Base-by-base conservation (phyloP, 1,284 basidiomycete genomes). In the Bjerkandera adusta region DNA sequence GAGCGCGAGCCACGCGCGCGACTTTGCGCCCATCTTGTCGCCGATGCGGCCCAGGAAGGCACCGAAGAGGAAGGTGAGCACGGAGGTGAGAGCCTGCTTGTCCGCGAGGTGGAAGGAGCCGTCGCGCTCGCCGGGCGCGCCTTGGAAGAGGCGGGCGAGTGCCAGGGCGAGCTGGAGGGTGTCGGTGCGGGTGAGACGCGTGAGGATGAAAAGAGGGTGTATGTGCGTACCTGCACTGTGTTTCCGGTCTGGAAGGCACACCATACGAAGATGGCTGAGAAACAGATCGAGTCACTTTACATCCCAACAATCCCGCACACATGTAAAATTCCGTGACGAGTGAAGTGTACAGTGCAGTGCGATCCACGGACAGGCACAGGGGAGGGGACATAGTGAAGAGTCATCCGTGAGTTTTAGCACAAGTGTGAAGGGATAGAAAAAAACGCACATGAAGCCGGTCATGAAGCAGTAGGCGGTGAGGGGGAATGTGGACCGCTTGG, bases 221-320 rank as follows among this genome's bases (percentile, higher is more conserved):
- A 11, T 41, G 53, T 24, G 53, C 66, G 32, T 52, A 79, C 81
- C 68, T 86, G 83, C 10, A 79, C 71, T 46, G 80, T 79, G 59
- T 87, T 87, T 27, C 85, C 85, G 0, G 85, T 92, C 65, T 93
- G 89, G 67, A 92, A 93, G 1, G 86, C 89, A 61, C 85, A 88
- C 90, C 90, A 93, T 18, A 93, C 79, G 62, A 82, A 92, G 50
- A 88, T 75, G 7, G 90, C 85, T 37, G 86, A 81, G 70, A 92
- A 93, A 1, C 82, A 83, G 13, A 92, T 71, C 1, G 82, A 76
- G 55, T 87, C 82, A 15, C 85, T 87, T 58, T 26, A 32, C 18
- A n/a, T n/a, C n/a, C n/a, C n/a, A n/a, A n/a, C n/a, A n/a, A n/a
- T n/a, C n/a, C n/a, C n/a, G n/a, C n/a, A n/a, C n/a, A n/a, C n/a